These are phyloP conservation scores for Penicillium sp. DNA, from an alignment of 2,329 filamentous ascomycete genomes.

Conservation along the genomic window DNA sequence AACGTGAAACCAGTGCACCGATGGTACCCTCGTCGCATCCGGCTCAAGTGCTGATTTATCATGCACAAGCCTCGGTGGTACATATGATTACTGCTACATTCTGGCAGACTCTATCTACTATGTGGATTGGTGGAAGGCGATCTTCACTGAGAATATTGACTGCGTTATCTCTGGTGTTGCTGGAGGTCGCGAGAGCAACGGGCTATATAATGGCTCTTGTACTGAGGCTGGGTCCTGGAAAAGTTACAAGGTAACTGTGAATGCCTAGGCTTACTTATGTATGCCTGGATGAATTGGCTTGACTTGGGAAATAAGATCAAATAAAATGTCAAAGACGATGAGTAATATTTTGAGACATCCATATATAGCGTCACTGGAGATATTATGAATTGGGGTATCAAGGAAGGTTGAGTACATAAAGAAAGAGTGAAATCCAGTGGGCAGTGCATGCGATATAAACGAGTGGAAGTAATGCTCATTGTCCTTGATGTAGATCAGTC, in stretches of 20 bases:
- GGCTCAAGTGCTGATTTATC: background rate
- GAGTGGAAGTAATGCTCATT: background rate
- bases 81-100: background rate
- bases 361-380: background rate
- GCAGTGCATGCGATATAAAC: background rate
- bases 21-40: background rate
- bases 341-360: background rate
- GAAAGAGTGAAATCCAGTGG: background rate
- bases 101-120: background rate
- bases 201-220: background rate
- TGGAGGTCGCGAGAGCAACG: background rate
- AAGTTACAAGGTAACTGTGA: background rate
- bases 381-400: conserved; percentile 18
- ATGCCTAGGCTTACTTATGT: background rate
- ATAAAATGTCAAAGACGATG: background rate
- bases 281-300: background rate
- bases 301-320: background rate
- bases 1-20: background rate
- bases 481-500: background rate
- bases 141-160: background rate
- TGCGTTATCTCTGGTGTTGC: background rate
- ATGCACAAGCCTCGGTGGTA: background rate
- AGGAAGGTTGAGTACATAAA: conserved; percentile 6
- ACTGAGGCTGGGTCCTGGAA: background rate
- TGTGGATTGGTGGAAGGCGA: background rate